phyloP scores from a whole-genome alignment of 257 asterid genomes.

The Lycium ferocissimum region DNA sequence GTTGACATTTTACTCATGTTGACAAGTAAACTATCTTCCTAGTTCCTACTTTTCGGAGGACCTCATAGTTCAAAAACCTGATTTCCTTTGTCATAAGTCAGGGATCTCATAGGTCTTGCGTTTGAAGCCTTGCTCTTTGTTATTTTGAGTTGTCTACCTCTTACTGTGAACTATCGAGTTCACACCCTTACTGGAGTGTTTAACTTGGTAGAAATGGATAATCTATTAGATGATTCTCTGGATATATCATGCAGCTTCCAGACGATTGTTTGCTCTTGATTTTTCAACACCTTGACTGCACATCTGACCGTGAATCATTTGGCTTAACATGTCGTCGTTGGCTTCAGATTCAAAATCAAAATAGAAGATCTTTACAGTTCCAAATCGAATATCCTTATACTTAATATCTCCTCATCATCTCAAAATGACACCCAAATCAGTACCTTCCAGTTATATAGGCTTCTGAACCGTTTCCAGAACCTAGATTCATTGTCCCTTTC shows the following conservation, averaged over 20 bases:
- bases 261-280: slow-evolving; percentile 65
- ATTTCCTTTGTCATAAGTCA: slow-evolving; percentile 81
- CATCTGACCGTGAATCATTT: slow-evolving; percentile 64
- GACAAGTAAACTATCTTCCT: slow-evolving; percentile 68
- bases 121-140: slow-evolving; percentile 65
- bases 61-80: slow-evolving; percentile 61
- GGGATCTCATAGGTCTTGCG: slow-evolving; percentile 69
- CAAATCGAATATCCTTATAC: slow-evolving; percentile 61
- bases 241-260: slow-evolving; percentile 51
- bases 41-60: slow-evolving; percentile 55
- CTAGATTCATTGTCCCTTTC: slow-evolving; percentile 62
- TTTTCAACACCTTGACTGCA: slow-evolving; percentile 55
- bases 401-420: slow-evolving; percentile 46
- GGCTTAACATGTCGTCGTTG: slow-evolving; percentile 73
- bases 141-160: slow-evolving; percentile 72
- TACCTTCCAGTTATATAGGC: slow-evolving; percentile 51
- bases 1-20: slow-evolving; percentile 84
- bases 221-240: slow-evolving; percentile 13
- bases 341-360: slow-evolving; percentile 65
- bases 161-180: slow-evolving; percentile 64
- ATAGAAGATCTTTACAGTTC: slow-evolving; percentile 66
- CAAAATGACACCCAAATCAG: slow-evolving; percentile 43
- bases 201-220: slow-evolving; percentile 46
- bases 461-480: slow-evolving; percentile 59
- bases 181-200: slow-evolving; percentile 58